Conservation (phyloP, 2,329 filamentous ascomycete species). For the Monilinia laxa region DNA sequence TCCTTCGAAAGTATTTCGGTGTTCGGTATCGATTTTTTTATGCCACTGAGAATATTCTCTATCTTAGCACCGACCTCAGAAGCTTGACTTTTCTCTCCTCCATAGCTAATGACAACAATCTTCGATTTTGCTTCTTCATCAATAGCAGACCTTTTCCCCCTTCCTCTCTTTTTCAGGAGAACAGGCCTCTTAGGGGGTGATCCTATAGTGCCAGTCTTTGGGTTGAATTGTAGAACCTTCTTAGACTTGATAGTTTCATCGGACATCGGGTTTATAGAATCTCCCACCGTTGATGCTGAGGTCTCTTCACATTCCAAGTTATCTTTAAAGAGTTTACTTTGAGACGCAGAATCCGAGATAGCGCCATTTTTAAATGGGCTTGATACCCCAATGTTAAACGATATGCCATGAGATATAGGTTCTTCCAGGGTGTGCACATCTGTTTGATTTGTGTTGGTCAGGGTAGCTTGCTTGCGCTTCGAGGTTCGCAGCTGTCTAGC, state of each 20-base stretch:
- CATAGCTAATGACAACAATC: slow-evolving; percentile 61
- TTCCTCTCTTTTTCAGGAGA: slow-evolving; percentile 13
- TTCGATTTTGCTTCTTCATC: slow-evolving; percentile 44
- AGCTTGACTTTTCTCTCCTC: slow-evolving; percentile 47
- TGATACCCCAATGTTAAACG: neutral
- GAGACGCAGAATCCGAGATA: neutral
- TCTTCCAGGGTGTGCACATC: neutral
- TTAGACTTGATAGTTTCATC: slow-evolving; percentile 42
- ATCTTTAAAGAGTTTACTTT: neutral
- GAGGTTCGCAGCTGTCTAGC: slow-evolving; percentile 7
- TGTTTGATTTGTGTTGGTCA: neutral
- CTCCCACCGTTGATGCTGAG: neutral
- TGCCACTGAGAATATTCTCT: slow-evolving; percentile 54
- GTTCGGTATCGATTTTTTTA: neutral
- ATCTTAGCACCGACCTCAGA: slow-evolving; percentile 59
- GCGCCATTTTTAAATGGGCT: neutral
- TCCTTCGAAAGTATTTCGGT: neutral
- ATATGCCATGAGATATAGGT: neutral
- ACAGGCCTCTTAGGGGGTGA: slow-evolving; percentile 56
- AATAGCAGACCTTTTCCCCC: slow-evolving; percentile 32
- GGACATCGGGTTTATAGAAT: neutral
- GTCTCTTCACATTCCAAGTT: neutral
- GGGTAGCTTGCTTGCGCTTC: slow-evolving; percentile 5
- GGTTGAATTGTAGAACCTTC: slow-evolving; percentile 57
- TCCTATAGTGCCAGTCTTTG: slow-evolving; percentile 60